Evolutionary conservation across 1,139 yeast species (phyloP), one percentile per base, ranked within the genome.

Genomic region (Wickerhamomyces sp.): DNA sequence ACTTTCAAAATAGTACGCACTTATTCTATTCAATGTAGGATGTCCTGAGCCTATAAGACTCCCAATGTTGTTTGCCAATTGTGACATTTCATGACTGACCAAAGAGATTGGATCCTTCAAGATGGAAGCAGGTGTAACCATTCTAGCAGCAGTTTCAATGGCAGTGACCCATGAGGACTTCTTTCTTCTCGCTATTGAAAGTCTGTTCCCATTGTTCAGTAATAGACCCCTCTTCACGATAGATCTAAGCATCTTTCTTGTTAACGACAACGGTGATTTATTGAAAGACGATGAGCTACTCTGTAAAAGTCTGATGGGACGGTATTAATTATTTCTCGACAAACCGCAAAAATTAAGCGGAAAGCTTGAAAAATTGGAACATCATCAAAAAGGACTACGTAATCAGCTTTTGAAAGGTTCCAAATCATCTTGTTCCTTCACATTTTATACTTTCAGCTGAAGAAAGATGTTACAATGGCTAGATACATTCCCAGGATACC

Each of bases 71-170:
- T 79, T 79, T 32, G 96, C 96, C 59, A 93, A 69, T 38, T 80
- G 81, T 23, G 93, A 84, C 99, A 93, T 93, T 62, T 93, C 99
- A 57, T 86, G 85, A 40, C 95, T 84, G n/a, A 93, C 99, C 43
- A 91, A 77, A 13, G 94, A 82, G 51, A 93, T 81, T 10, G 99
- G 99, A 64, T 93, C 96, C 39, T 75, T 72, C 43, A 76, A 64
- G 44, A 78, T 69, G 27, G 72, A 62, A 36, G 70, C 67, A 0
- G 96, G 96, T 52, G 86, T 85, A 13, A 90, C 96, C 55, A 90
- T 68, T 60, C 79, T 82, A 52, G 88, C 87, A 1, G 94, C 96
- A 3, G 91, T 72, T 51, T 81, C 81, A 41, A 90, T 73, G 3
- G 95, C 95, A 1, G 89, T 70, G 2, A 69, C 57, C 65, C 74